Conservation (phyloP, 1,284 basidiomycete genomes). For the Heterobasidion annosum region DNA sequence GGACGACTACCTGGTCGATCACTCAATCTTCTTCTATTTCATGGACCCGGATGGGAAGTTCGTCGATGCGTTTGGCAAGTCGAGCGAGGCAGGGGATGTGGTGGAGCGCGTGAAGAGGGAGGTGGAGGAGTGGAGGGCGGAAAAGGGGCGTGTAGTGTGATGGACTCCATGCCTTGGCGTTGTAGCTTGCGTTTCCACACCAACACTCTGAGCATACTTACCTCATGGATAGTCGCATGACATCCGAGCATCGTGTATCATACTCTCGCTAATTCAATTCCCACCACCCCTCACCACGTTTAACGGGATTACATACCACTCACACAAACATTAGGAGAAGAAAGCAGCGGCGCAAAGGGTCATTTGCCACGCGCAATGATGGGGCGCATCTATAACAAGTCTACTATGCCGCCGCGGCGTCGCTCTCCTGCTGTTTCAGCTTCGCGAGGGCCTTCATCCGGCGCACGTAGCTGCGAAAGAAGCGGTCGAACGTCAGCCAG, state of each 20-base stretch:
- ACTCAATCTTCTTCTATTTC: constrained; percentile 96
- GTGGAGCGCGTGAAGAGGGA: constrained; percentile 49
- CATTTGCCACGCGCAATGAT: no score
- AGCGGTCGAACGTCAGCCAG: constrained; percentile 3
- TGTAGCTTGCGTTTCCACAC: background rate
- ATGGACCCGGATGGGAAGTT: constrained; percentile 96
- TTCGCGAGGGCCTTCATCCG: constrained; percentile 77
- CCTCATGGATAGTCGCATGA: no score
- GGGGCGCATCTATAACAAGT: background rate
- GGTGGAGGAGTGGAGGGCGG: constrained; percentile 45
- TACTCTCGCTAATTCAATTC: background rate
- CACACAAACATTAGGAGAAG: background rate
- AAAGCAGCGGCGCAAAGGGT: no score
- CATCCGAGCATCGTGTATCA: background rate
- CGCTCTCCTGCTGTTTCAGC: constrained; percentile 53
- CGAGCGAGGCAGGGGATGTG: constrained; percentile 66
- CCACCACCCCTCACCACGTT: background rate
- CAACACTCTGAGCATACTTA: background rate
- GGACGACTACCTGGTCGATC: constrained; percentile 94
- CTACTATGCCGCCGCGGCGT: constrained; percentile 35
- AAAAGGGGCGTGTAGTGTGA: constrained; percentile 19
- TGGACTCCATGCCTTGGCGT: background rate
- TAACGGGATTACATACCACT: background rate
- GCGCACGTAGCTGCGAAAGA: constrained; percentile 57
- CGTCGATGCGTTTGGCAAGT: constrained; percentile 95